Evolutionary conservation across 139 green algal genomes (phyloP).

Genomic region (Astrephomene gubernaculifera): DNA sequence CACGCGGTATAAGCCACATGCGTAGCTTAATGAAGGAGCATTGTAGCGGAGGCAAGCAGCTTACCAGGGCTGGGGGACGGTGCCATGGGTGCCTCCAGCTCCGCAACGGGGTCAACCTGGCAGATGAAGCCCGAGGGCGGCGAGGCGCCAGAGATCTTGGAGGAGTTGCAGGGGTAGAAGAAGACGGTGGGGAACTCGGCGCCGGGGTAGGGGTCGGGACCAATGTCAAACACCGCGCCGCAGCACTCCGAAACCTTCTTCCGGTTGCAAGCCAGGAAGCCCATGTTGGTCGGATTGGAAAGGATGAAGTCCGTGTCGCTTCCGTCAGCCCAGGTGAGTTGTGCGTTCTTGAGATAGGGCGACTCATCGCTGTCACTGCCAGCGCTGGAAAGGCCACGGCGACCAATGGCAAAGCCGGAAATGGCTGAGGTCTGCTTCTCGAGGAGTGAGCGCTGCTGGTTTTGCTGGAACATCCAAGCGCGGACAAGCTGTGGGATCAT

Average conservation of each 20-base stretch:
- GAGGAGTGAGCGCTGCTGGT: no score
- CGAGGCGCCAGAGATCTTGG: neutral
- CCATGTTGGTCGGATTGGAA: constrained; percentile 23
- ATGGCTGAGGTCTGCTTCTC: neutral
- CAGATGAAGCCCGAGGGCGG: constrained; percentile 1
- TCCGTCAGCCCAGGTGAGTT: constrained; percentile 16
- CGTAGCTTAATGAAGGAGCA: no score
- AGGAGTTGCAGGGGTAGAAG: constrained; percentile 17
- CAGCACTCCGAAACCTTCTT: constrained; percentile 38
- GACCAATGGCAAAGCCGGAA: no score
- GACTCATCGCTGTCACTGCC: neutral
- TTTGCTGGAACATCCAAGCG: neutral
- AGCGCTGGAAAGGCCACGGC: neutral
- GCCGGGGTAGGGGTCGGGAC: constrained; percentile 19
- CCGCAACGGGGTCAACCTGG: neutral
- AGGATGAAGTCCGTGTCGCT: neutral
- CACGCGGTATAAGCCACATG: no score
- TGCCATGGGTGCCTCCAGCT: no score
- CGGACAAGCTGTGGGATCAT: neutral
- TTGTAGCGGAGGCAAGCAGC: no score
- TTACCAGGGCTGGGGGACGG: no score
- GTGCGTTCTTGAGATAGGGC: neutral
- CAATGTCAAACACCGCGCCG: constrained; percentile 32
- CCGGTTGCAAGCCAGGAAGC: constrained; percentile 32
- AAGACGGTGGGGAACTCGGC: constrained; percentile 36